Evolutionary conservation across 371 early-diverging fungal species (phyloP), one percentile per base, ranked within the genome.

Genomic region (Mucor irregularis): DNA sequence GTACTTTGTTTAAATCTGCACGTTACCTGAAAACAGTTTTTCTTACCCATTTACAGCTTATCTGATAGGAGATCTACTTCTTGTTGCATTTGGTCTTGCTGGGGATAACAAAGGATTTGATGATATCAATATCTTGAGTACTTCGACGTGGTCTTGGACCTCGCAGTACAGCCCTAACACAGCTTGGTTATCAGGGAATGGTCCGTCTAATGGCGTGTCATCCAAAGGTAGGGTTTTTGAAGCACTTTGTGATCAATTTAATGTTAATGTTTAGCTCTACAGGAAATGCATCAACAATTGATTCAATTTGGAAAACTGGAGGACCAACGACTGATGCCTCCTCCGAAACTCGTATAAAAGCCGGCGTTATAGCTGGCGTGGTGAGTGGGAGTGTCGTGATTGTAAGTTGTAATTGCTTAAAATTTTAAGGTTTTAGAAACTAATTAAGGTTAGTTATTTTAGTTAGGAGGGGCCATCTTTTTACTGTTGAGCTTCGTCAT

Each of bases 321-420:
- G 37, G 40, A 19, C 34, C 54, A 2, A 40, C 33, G 5, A 21
- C 25, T 46, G 25, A 53, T 6, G 25, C 33, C 21, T 53, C 55
- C 5, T 34, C 64, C 13, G 54, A 59, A 25, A 51, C 56, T 28
- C 53, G 55, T 30, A 58, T 72, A 5, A 62, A 56, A 24, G 68
- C 66, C 33, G 73, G 73, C 16, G 54, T 68, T 9, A 60, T 66
- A n/a, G 68, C 73, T n/a, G 74, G 74, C 5, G 66, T 68, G 10
- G 58, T 73, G 10, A 67, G 70, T 50, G 74, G 65, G 3, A 61
- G 63, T 13, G 74, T 73, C 0, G 73, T 73, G 5, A 63, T 60
- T 21, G 71, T 71, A 64, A 61, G 68, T 49, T n/a, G 10, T 4
- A 34, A 19, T 31, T 24, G 24, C 17, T 11, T 1, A 5, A 17